phyloP scores from a whole-genome alignment of 108 stramenopile genomes.

The Conticribra guillardii region DNA sequence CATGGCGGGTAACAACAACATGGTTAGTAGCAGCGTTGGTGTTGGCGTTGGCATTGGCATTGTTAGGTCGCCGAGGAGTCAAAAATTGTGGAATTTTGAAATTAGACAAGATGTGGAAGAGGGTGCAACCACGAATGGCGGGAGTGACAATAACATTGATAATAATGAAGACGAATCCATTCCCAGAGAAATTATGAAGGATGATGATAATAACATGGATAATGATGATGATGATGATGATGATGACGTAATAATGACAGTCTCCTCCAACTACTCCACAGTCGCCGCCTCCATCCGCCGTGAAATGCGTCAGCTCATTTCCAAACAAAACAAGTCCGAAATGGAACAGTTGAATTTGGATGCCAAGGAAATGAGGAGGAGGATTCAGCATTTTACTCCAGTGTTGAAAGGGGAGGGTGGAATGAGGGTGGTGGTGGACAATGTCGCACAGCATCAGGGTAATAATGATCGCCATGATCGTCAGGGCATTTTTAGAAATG shows the following conservation, averaged over 20 bases:
- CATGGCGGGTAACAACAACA: too few relatives aligned
- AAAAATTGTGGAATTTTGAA: too few relatives aligned
- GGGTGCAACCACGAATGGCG: too few relatives aligned
- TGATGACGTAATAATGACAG: not conserved
- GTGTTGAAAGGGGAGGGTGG: conserved; percentile 8
- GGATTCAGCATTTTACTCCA: conserved; percentile 7
- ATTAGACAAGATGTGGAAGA: too few relatives aligned
- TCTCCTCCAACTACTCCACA: not conserved
- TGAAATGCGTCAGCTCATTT: conserved; percentile 7
- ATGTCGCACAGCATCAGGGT: not conserved
- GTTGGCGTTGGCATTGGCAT: too few relatives aligned
- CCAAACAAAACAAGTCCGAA: not conserved
- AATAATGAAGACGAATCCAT: not conserved
- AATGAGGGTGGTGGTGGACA: conserved; percentile 1
- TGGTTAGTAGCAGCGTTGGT: too few relatives aligned
- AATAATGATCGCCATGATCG: not conserved
- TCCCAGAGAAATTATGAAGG: not conserved
- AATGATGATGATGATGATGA: not conserved
- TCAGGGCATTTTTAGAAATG: too few relatives aligned
- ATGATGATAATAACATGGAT: not conserved
- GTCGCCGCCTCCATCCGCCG: conserved; percentile 1
- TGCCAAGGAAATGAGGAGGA: conserved; percentile 7
- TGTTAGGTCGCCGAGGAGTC: too few relatives aligned
- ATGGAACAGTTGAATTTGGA: conserved; percentile 1
- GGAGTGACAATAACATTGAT: too few relatives aligned